phyloP scores from a whole-genome alignment of 179 eudicot genomes.

The Corrigiola litoralis region DNA sequence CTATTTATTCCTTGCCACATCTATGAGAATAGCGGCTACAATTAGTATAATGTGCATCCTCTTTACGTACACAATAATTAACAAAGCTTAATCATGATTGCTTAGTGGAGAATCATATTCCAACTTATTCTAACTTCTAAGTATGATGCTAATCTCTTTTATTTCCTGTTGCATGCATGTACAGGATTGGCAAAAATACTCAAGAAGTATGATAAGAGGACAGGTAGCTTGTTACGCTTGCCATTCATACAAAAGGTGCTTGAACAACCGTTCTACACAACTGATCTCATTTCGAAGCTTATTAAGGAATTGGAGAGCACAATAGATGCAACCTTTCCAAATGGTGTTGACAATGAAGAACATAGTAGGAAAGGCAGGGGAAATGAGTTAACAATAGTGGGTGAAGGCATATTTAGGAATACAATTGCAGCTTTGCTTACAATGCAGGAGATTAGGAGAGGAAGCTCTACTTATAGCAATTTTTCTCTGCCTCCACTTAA shows the following conservation, averaged over 20 bases:
- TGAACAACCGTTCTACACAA: conserved; percentile 73
- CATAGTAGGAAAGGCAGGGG: conserved; percentile 4
- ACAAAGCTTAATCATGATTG: background rate
- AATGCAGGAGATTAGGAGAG: conserved; percentile 66
- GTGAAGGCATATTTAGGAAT: conserved; percentile 69
- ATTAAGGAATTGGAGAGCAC: conserved; percentile 61
- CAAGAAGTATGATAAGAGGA: conserved; percentile 86
- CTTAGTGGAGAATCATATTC: conserved; percentile 16
- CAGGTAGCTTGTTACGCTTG: conserved; percentile 55
- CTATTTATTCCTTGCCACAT: conserved; percentile 6
- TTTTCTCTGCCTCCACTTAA: conserved; percentile 64
- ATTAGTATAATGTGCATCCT: background rate
- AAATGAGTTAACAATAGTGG: conserved; percentile 23
- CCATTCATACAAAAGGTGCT: conserved; percentile 68
- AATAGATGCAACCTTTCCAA: conserved; percentile 47
- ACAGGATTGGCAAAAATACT: conserved; percentile 78
- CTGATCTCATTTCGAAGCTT: conserved; percentile 62
- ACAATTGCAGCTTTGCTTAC: conserved; percentile 72
- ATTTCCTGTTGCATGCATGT: background rate
- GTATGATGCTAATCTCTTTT: background rate
- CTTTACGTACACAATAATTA: background rate
- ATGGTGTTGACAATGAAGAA: conserved; percentile 10
- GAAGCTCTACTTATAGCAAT: conserved; percentile 60
- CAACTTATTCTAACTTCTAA: background rate
- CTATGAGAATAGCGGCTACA: no score